Evolutionary conservation across 1,284 basidiomycete genomes (phyloP), one percentile per base, ranked within the genome.

Genomic region (Rhizopogon parksii): DNA sequence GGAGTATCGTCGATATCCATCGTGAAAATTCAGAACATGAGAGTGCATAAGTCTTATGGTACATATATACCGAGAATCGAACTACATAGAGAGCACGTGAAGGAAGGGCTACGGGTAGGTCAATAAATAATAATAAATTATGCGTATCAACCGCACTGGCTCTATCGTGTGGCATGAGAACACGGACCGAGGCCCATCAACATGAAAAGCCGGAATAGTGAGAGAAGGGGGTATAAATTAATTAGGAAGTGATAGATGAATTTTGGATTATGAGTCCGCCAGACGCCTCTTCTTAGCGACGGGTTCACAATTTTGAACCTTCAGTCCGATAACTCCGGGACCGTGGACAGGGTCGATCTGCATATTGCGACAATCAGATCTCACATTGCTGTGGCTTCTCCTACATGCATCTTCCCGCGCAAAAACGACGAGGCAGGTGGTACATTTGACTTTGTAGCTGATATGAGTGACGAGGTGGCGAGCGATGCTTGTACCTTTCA

Each of bases 401-500:
- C 68, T 65, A 25, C 66, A 68, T n/a, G 63, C 63, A 45, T 65
- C 63, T 56, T 60, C 65, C 34, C 63, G 57, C 35, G 65, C 64
- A 53, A 68, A 65, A 51, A 66, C 64, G 49, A 57, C 64, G 53
- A 56, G 63, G 55, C 65, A 65, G 17, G 62, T 57, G 40, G 56
- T 51, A 19, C 67, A 65, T 43, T 65, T 65, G 30, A 68, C 59
- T 27, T 67, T 47, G 15, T 60, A 68, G 1, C 66, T 62, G 12
- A 65, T 53, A 24, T 65, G 63, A 35, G 63, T 65, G 43, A 65
- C 60, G 46, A 65, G 65, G 30, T 65, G 67, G 2, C 67, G 62
- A 5, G 67, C 63, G 15, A 65, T 68, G 19, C 65, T 66, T 46
- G 66, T 65, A 11, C 63, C 63, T 45, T 68, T 65, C 63, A 68